Base-by-base conservation (phyloP, 129 eudicot genomes). In the Pulicaria dysenterica region DNA sequence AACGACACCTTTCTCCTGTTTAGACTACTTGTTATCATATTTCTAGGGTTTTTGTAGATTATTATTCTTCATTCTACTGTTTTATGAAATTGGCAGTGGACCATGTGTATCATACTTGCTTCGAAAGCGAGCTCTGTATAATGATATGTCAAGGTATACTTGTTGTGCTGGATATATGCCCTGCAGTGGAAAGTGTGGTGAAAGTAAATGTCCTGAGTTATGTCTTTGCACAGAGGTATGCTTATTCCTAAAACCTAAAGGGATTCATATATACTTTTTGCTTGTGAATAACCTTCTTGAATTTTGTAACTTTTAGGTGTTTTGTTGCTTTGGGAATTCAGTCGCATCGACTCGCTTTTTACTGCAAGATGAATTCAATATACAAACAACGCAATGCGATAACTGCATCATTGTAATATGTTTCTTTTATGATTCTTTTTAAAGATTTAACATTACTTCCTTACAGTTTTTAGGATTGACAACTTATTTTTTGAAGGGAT, bases 161-260 rank as follows among this genome's bases (percentile, higher is more conserved):
- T 93, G 98, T 42, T 90, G 96, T 85, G 96, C 87, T 55, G 98
- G 98, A 49, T 93, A 85, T 72, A 85, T 90, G 92, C 98, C 98
- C n/a, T 93, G 98, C 70, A 93, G 98, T 77, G 98, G 98, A 41
- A 84, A 88, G 16, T 93, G 98, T 84, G 98, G 98, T 12, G 98
- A 89, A 78, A 89, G 90, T 54, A 74, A 78, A 64, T 93, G 98
- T 82, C 98, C 98, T 58, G 95, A 93, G 61, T 80, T 90, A 56
- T 93, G 98, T 76, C 98, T 93, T 83, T 84, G 89, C 50, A 89
- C 96, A 49, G 98, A 93, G 95, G 98, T 93, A 87, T 39, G 67
- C 47, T 0, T 41, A 64, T 49, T 1, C 53, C 36, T 8, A 39
- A 13, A 60, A 59, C n/a, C 4, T 57, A 14, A 38, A 47, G 8